Evolutionary conservation across 768 basidiomycete genomes (phyloP), one percentile per base, ranked within the genome.

Genomic region (Lanmaoa rubissima): DNA sequence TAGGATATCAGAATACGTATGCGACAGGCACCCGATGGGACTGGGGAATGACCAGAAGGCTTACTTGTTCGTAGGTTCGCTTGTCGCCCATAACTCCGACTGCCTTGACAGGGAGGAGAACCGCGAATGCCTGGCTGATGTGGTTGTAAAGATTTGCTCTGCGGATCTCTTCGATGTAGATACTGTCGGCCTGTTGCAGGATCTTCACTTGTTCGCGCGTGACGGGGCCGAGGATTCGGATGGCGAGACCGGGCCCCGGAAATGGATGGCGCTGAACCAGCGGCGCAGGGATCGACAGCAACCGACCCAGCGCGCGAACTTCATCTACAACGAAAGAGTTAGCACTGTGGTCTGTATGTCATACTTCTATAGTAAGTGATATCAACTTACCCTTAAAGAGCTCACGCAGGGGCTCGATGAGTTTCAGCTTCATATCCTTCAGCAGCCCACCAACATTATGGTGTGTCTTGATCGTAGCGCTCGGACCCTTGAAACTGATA

Each of bases 401-500:
- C 77, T 98, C 97, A 36, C 97, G 82, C 38, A 99, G 77, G 19
- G 97, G 97, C 75, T 99, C 97, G 62, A 99, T 98, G 48, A 99
- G 81, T 78, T 98, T 98, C 65, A 99, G 82, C 73, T 94, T 97
- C 97, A 98, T 99, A 74, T 98, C 89, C 69, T 90, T 91, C 58
- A 98, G 80, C 50, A 99, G 78, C 4, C 96, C 96, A 31, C 97
- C 97, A 62, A 98, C 97, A 63, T 99, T 99, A 73, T 98, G 97
- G 72, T 99, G 97, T 3, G 97, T 98, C 81, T 99, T 99, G 80
- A 99, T 99, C 11, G 96, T 98, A 39, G 97, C 97, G 61, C 90
- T 93, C 0, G 97, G 97, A 3, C 97, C 97, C 75, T 98, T 98
- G 84, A 99, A 99, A 75, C 90, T 93, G 76, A 99, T 97, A 69